A percentile compares a stretch with the other conserved stretches of the same genome.
Conservation (phyloP, 345 rosid species). For the Cardamine occulta region DNA sequence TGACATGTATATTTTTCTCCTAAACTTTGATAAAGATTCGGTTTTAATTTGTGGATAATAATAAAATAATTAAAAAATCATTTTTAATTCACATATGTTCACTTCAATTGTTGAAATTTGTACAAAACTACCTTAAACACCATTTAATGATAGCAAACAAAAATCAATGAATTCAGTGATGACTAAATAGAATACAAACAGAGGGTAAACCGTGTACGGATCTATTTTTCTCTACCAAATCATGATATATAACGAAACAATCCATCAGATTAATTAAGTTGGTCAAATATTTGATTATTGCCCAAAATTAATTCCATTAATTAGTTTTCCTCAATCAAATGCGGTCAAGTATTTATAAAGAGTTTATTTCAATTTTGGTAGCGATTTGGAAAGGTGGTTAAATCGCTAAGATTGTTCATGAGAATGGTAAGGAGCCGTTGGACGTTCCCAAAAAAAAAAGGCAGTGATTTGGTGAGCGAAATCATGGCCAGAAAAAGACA, state of each 20-base stretch:
- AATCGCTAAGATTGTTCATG: background rate
- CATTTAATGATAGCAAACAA: constrained; percentile 3
- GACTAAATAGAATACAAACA: background rate
- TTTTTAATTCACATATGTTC: background rate
- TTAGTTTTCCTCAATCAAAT: background rate
- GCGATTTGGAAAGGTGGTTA: background rate
- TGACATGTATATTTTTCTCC: background rate
- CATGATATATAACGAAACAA: constrained; percentile 10
- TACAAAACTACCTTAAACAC: background rate
- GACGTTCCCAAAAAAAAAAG: background rate
- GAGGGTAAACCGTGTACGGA: background rate
- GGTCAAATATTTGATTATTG: constrained; percentile 9
- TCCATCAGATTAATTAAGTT: background rate
- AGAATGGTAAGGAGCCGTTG: background rate
- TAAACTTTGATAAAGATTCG: background rate
- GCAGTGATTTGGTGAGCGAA: background rate
- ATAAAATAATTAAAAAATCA: too few relatives aligned
- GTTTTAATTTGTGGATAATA: background rate
- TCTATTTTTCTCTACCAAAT: constrained; percentile 5
- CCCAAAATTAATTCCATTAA: background rate
- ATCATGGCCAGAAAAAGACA: background rate
- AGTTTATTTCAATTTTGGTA: background rate
- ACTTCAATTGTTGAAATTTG: background rate
- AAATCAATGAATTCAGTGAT: constrained; percentile 19
- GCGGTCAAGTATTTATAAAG: background rate